Conservation (phyloP, 2,329 filamentous ascomycete species). For the Trichoderma oligosporum region DNA sequence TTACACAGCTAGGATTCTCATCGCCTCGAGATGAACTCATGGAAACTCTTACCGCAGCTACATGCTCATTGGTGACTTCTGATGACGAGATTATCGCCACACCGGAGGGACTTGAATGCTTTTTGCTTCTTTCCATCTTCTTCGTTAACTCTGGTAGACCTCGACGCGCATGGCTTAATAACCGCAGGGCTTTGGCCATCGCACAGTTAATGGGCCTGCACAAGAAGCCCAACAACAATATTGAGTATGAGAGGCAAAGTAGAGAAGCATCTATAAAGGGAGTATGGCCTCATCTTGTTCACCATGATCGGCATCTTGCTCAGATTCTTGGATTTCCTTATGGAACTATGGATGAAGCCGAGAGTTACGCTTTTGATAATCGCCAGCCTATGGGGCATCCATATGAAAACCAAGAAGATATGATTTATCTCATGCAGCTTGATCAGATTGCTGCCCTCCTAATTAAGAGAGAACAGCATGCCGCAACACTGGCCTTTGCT, state of each 20-base stretch:
- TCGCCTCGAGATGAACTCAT: not conserved
- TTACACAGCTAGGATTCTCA: not conserved
- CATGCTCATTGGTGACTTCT: not conserved
- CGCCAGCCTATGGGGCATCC: not conserved
- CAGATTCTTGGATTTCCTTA: slow-evolving; percentile 13
- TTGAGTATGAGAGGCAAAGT: not conserved
- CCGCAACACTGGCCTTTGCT: not conserved
- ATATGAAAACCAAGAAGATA: not conserved
- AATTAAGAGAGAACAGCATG: slow-evolving; percentile 2
- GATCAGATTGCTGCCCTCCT: slow-evolving; percentile 7
- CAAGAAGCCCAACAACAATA: not conserved
- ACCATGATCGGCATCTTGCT: slow-evolving; percentile 11
- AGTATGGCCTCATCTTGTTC: slow-evolving; percentile 9
- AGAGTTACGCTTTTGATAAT: not conserved
- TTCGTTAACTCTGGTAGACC: slow-evolving; percentile 15
- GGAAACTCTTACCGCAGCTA: not conserved
- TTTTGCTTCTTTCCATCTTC: slow-evolving; percentile 9
- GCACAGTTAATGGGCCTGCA: slow-evolving; percentile 15
- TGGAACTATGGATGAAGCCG: not conserved
- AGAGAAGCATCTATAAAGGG: not conserved
- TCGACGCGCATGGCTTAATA: slow-evolving; percentile 17
- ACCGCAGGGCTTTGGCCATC: slow-evolving; percentile 13
- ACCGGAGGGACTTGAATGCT: slow-evolving; percentile 6
- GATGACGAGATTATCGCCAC: slow-evolving; percentile 16
- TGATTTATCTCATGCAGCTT: slow-evolving; percentile 6